Evolutionary conservation across 139 green algal species (phyloP).

Genomic region (Chlorella sp.): DNA sequence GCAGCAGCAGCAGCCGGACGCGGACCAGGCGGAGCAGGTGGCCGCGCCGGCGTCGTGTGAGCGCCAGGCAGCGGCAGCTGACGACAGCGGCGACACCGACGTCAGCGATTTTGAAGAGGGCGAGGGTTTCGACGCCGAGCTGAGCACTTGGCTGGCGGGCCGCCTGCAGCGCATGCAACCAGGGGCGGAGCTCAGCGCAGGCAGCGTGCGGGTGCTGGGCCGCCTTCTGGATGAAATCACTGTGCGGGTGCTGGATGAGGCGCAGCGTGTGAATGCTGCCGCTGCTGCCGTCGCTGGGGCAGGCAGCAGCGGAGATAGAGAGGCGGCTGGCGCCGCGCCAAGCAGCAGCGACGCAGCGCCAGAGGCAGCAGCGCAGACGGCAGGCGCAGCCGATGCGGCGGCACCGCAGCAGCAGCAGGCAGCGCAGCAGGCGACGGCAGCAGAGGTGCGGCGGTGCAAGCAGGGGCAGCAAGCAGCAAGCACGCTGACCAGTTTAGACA

Average conservation of each 20-base stretch:
- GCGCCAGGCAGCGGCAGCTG: not conserved
- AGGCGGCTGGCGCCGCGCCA: not conserved
- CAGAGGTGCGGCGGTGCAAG: not conserved
- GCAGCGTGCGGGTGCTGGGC: conserved; percentile 24
- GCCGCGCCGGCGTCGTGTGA: not conserved
- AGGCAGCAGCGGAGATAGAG: no score
- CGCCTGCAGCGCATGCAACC: conserved; percentile 38
- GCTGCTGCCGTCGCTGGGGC: not conserved
- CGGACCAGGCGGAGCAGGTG: not conserved
- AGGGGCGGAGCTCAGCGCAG: conserved; percentile 24
- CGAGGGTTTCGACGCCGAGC: conserved; percentile 14
- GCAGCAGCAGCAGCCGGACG: not conserved
- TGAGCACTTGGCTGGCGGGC: conserved; percentile 15
- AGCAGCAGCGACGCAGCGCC: not conserved
- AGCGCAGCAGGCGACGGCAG: not conserved
- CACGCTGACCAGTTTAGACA: conserved; percentile 46
- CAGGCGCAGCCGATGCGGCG: not conserved
- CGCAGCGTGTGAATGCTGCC: conserved; percentile 20
- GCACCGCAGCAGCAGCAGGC: not conserved
- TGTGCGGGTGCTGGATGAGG: conserved; percentile 36
- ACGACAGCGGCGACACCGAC: not conserved
- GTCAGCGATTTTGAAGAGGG: not conserved
- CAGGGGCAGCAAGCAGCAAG: not conserved
- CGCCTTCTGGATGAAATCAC: conserved; percentile 38
- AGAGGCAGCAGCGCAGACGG: not conserved